Conservation (phyloP, 139 green algal genomes). For the Chlorella sp. region DNA sequence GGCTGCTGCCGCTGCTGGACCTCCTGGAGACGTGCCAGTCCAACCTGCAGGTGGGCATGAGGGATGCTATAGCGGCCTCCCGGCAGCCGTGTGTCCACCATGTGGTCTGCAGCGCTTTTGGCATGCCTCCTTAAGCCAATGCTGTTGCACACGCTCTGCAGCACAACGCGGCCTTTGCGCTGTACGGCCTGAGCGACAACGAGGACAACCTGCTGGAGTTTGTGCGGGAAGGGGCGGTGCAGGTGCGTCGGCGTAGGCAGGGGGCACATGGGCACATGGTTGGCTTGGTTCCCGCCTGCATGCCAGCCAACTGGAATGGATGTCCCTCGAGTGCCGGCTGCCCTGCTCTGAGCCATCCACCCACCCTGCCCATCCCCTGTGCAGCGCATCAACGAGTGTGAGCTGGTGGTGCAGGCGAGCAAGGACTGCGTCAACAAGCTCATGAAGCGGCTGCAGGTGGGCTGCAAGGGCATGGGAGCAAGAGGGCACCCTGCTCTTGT, state of each 20-base stretch:
- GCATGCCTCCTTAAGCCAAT: not conserved
- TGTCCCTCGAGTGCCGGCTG: too few species aligned
- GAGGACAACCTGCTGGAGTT: constrained; percentile 97
- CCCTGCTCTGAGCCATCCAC: too few species aligned
- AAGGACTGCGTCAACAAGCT: constrained; percentile 98
- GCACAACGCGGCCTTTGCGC: constrained; percentile 95
- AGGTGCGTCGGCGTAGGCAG: too few species aligned
- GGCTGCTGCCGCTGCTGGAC: constrained; percentile 87
- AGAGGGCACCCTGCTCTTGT: too few species aligned
- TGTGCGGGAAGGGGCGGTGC: constrained; percentile 70
- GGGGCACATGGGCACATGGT: too few species aligned
- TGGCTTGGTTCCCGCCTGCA: too few species aligned
- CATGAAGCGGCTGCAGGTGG: constrained; percentile 82
- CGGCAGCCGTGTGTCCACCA: not conserved
- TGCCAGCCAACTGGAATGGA: too few species aligned
- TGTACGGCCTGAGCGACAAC: constrained; percentile 98
- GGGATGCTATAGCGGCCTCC: not conserved
- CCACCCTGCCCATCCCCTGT: constrained; percentile 26
- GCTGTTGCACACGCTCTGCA: constrained; percentile 46
- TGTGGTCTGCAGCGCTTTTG: not conserved
- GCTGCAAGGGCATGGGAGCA: too few species aligned
- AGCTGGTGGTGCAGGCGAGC: constrained; percentile 80
- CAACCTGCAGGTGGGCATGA: constrained; percentile 69
- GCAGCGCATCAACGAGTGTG: constrained; percentile 70
- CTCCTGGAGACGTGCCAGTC: constrained; percentile 87